Evolutionary conservation across 345 rosid genomes (phyloP), one percentile per base, ranked within the genome.

Genomic region (Boechera retrofracta): DNA sequence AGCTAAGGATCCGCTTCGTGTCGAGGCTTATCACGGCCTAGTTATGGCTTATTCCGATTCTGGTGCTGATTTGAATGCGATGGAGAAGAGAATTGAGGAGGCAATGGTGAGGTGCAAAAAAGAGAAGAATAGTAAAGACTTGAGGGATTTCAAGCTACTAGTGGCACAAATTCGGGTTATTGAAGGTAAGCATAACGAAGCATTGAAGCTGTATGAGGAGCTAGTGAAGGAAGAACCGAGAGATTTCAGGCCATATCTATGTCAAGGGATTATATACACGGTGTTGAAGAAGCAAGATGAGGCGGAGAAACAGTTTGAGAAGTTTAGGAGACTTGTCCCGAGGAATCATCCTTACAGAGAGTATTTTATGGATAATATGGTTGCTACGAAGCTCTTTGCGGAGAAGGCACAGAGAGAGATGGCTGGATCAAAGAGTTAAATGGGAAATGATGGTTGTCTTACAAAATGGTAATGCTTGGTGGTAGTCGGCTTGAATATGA

Each of bases 181-280:
- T 21, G 89, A 92, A 65, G 89, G 86, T 75, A 88, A 82, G 15
- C 89, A 87, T 67, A 38, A 26, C 1, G 97, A 88, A 49, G 98
- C 98, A 7, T 65, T 94, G 91, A 88, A 82, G 82, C 84, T 90
- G 54, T 92, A 94, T 42, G 88, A 90, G 65, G 91, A 87, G 80
- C 83, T 94, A 33, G 91, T 83, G 76, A 89, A 86, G 70, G 97
- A 94, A 80, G 97, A 94, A 42, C 98, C 98, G 0, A 85, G 87
- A 77, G 98, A 94, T 83, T 94, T 92, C 48, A 86, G 97, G 84
- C 97, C 98, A 2, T 92, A 92, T 62, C 79, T 92, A 35, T 94
- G 97, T 61, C 97, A 90, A 75, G 98, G 97, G 57, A 89, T 94
- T 26, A 85, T 94, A 62, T 92, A 94, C 52, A 81, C 97, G 4